phyloP scores from a whole-genome alignment of 306 rosid species.

The Morella rubra region DNA sequence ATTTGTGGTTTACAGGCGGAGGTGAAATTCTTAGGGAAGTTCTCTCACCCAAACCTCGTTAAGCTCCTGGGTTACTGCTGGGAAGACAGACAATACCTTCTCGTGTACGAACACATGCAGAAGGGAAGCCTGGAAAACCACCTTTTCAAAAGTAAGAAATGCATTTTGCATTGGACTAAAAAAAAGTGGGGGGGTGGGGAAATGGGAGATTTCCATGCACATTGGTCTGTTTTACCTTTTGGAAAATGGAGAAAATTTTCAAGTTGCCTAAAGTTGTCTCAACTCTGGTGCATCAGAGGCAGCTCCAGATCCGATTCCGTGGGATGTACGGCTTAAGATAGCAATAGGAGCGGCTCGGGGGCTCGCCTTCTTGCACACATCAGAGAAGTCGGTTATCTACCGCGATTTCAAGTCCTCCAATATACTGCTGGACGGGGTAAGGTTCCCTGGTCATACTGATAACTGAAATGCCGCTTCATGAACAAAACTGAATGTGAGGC shows the following conservation, averaged over 20 bases:
- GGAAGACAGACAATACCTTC: conserved; percentile 63
- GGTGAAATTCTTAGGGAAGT: conserved; percentile 77
- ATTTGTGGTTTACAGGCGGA: conserved; percentile 55
- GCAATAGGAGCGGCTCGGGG: conserved; percentile 90
- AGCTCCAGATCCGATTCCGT: conserved; percentile 63
- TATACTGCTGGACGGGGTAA: conserved; percentile 69
- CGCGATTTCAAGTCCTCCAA: conserved; percentile 88
- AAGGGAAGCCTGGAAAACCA: conserved; percentile 89
- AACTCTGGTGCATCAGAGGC: conserved; percentile 22
- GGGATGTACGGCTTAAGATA: conserved; percentile 67
- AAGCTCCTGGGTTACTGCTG: conserved; percentile 73
- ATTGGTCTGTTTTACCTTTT: neutral
- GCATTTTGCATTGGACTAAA: neutral
- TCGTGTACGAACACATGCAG: conserved; percentile 69
- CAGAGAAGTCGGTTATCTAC: conserved; percentile 69
- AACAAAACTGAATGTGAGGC: neutral
- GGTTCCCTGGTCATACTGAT: neutral
- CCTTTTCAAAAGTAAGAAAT: conserved; percentile 67
- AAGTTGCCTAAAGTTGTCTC: neutral
- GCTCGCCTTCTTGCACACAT: conserved; percentile 55
- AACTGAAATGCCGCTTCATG: neutral
- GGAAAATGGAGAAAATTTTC: neutral
- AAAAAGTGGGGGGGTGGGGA: neutral
- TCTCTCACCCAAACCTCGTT: conserved; percentile 74
- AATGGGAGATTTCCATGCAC: neutral